These are phyloP conservation scores for fission yeast (Schizosaccharomyces pombe) DNA, from an alignment of 805 yeast genomes.

Conservation along the genomic window DNA sequence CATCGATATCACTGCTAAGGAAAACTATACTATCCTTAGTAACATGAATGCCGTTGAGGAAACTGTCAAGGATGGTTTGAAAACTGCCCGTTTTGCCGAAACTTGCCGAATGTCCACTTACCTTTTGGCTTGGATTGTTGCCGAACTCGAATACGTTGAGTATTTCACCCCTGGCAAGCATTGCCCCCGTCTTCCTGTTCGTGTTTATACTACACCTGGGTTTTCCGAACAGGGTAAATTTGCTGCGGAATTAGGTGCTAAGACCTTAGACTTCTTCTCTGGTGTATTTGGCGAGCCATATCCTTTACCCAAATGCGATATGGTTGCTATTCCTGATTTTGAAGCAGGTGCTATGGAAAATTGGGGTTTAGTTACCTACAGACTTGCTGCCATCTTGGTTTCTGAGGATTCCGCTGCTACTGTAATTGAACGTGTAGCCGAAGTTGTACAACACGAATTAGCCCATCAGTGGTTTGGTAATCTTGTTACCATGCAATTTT, in stretches of 20 bases:
- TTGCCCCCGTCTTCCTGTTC: constrained; percentile 29
- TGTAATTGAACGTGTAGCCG: constrained; percentile 34
- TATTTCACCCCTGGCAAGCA: constrained; percentile 20
- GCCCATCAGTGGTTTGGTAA: constrained; percentile 89
- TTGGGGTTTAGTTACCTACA: constrained; percentile 61
- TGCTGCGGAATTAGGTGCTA: constrained; percentile 40
- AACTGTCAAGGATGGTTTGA: constrained; percentile 19
- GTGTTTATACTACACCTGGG: constrained; percentile 49
- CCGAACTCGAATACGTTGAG: constrained; percentile 42
- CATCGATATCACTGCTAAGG: constrained; percentile 30
- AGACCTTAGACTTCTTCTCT: constrained; percentile 42
- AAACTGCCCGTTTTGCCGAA: constrained; percentile 30
- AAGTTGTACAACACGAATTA: constrained; percentile 64
- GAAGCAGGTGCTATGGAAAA: constrained; percentile 82
- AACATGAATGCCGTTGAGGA: constrained; percentile 34
- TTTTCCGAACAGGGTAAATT: constrained; percentile 37
- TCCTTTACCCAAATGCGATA: constrained; percentile 62
- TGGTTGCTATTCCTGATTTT: constrained; percentile 56
- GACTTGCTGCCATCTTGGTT: constrained; percentile 35
- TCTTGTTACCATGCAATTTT: constrained; percentile 77
- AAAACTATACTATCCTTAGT: constrained; percentile 33
- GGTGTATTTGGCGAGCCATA: constrained; percentile 43
- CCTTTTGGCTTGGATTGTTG: constrained; percentile 47
- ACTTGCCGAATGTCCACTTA: constrained; percentile 58
- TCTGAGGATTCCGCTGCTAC: constrained; percentile 45